A percentile compares a stretch with the other conserved stretches of the same genome.
Evolutionary conservation across 305 asterid species (phyloP).

Genomic region (Fraxinus velutina): DNA sequence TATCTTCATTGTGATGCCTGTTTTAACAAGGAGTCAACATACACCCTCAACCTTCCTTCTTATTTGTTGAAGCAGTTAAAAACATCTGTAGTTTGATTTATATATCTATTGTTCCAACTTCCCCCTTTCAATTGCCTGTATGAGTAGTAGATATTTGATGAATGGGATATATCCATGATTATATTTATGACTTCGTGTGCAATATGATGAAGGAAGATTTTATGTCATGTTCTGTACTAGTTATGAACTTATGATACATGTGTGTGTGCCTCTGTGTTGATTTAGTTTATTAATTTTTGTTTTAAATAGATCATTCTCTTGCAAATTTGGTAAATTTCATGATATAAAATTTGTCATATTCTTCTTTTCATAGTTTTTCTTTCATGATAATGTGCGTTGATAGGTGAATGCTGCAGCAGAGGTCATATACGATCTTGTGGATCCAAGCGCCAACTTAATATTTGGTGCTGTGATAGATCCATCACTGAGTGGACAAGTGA

Average conservation of each 20-base stretch:
- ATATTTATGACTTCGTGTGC: neutral
- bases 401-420: constrained; percentile 98
- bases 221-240: neutral
- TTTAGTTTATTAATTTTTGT: constrained; percentile 4
- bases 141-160: constrained; percentile 1
- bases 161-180: neutral
- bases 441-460: constrained; percentile 92
- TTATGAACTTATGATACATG: neutral
- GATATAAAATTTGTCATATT: constrained; percentile 3
- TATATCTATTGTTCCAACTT: neutral
- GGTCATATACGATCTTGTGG: constrained; percentile 96
- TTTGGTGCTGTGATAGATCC: constrained; percentile 97
- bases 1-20: neutral
- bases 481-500: constrained; percentile 83
- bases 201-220: neutral
- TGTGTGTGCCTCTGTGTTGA: neutral
- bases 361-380: constrained; percentile 2
- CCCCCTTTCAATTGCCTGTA: neutral
- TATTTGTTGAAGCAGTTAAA: neutral
- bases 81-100: neutral
- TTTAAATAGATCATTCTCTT: neutral
- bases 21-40: neutral
- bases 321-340: neutral
- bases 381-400: constrained; percentile 16
- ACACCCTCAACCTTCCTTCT: neutral